These are phyloP conservation scores for Carex scoparia DNA, from an alignment of 176 grass and related monocot species.

Conservation along the genomic window DNA sequence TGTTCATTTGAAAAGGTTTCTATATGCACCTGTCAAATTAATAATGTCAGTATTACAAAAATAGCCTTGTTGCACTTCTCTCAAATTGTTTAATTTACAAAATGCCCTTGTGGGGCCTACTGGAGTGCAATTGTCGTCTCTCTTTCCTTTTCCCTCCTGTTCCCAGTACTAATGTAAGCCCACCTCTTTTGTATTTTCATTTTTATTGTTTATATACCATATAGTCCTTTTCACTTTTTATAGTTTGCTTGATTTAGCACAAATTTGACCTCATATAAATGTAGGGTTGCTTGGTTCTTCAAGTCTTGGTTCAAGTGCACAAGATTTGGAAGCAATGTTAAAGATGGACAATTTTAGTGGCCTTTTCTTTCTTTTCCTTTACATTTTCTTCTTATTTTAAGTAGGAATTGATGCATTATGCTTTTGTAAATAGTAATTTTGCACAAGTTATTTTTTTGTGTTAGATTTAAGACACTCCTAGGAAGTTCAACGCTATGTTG, in stretches of 20 bases:
- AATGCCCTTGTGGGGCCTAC: neutral
- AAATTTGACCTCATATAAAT: neutral
- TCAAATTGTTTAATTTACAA: neutral
- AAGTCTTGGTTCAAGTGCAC: conserved; percentile 4
- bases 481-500: neutral
- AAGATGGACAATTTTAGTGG: neutral
- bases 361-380: too few relatives aligned
- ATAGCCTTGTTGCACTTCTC: neutral
- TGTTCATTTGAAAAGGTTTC: neutral
- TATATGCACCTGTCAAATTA: neutral
- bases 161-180: neutral
- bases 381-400: too few relatives aligned
- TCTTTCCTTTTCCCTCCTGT: too few relatives aligned
- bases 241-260: neutral
- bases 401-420: neutral
- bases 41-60: neutral
- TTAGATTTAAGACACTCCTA: neutral
- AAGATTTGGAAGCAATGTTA: neutral
- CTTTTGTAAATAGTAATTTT: neutral
- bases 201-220: neutral
- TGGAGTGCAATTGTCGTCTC: neutral
- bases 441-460: neutral
- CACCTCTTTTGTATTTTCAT: neutral
- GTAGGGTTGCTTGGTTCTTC: neutral
- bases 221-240: neutral